Conservation (phyloP, 2,329 filamentous ascomycete species). For the Diaporthe sp. region DNA sequence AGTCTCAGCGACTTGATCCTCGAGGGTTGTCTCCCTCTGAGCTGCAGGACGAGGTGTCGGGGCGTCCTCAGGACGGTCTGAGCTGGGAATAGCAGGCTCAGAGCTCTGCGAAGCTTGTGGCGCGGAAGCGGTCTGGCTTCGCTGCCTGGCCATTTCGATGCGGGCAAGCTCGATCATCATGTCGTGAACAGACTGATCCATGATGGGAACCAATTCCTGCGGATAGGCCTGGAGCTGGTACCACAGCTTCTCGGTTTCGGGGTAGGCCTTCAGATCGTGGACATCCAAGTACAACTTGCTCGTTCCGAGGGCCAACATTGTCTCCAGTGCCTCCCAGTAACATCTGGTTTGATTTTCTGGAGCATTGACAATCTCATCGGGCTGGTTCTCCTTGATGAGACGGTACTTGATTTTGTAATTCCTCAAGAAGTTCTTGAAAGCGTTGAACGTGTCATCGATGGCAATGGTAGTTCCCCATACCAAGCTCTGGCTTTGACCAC, state of each 20-base stretch:
- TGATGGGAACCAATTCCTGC: slow-evolving; percentile 94
- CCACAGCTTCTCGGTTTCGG: slow-evolving; percentile 92
- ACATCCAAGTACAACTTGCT: slow-evolving; percentile 90
- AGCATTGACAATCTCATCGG: slow-evolving; percentile 77
- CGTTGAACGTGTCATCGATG: slow-evolving; percentile 86
- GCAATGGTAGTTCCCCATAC: slow-evolving; percentile 99
- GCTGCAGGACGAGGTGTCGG: slow-evolving; percentile 59
- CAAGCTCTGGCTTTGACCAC: slow-evolving; percentile 82
- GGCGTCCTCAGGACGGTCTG: slow-evolving; percentile 73
- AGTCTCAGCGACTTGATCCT: slow-evolving; percentile 83
- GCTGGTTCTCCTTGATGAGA: slow-evolving; percentile 88
- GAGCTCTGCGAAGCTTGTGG: slow-evolving; percentile 72
- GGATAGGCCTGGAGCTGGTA: slow-evolving; percentile 95
- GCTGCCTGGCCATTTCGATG: slow-evolving; percentile 79
- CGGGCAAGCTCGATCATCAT: slow-evolving; percentile 91
- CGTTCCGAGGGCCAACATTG: slow-evolving; percentile 89
- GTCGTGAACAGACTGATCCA: slow-evolving; percentile 96
- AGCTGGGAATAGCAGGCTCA: slow-evolving; percentile 82
- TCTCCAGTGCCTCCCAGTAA: slow-evolving; percentile 87
- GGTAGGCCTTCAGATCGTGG: slow-evolving; percentile 91
- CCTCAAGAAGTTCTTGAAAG: slow-evolving; percentile 91
- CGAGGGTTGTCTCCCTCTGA: slow-evolving; percentile 69
- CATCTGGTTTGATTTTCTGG: slow-evolving; percentile 83
- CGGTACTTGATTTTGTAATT: slow-evolving; percentile 96
- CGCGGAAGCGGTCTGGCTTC: slow-evolving; percentile 70